A percentile compares a stretch with the other conserved stretches of the same genome.
These are phyloP conservation scores for Senecio squalidus DNA, from an alignment of 140 eudicot species.

Conservation along the genomic window DNA sequence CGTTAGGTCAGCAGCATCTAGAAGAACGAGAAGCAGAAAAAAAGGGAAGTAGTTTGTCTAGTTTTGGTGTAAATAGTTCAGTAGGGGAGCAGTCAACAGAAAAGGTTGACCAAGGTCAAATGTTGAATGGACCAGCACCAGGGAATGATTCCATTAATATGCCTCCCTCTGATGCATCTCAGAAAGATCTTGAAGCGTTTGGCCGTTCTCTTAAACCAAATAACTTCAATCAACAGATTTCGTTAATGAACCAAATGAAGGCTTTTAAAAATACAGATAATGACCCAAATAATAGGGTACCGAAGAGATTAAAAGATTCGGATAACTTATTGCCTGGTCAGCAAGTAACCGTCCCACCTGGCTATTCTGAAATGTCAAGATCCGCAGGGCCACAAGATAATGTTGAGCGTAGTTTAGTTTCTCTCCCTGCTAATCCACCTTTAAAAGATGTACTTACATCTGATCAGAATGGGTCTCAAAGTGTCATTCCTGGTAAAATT, in stretches of 20 bases:
- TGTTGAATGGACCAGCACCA: constrained; percentile 27
- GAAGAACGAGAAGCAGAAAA: constrained; percentile 35
- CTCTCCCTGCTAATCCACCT: constrained; percentile 32
- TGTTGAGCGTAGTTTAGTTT: constrained; percentile 26
- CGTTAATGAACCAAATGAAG: constrained; percentile 64
- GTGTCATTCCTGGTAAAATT: constrained; percentile 24
- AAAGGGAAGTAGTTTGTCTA: constrained; percentile 30
- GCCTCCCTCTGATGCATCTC: constrained; percentile 34
- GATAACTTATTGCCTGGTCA: constrained; percentile 33
- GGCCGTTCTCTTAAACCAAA: constrained; percentile 74
- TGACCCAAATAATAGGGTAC: constrained; percentile 47
- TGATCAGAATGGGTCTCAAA: constrained; percentile 43
- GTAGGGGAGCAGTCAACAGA: constrained; percentile 30
- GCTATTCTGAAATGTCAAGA: constrained; percentile 37
- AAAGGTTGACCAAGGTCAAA: constrained; percentile 28
- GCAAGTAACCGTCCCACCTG: constrained; percentile 27
- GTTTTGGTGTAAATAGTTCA: constrained; percentile 20
- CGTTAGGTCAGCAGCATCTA: constrained; percentile 27
- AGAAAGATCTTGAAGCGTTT: constrained; percentile 72
- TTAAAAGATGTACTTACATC: constrained; percentile 32
- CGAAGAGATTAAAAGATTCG: constrained; percentile 52
- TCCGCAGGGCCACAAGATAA: constrained; percentile 25
- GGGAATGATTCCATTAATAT: constrained; percentile 34
- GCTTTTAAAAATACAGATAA: constrained; percentile 38
- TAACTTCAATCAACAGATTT: constrained; percentile 34